A percentile compares a stretch with the other conserved stretches of the same genome.
Evolutionary conservation across 176 grass and related monocot genomes (phyloP).

Genomic region (Oropetium thomaeum): DNA sequence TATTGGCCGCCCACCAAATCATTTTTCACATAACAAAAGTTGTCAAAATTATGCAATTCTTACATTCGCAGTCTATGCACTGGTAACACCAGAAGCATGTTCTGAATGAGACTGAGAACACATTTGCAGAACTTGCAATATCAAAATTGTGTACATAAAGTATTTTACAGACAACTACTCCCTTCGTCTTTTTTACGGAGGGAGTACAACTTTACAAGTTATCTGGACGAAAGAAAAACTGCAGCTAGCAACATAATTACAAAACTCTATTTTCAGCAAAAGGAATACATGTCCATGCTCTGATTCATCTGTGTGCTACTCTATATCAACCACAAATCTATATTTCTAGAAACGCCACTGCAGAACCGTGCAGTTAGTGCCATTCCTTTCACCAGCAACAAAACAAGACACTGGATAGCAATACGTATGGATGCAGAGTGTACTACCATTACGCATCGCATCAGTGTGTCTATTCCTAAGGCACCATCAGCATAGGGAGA

Average conservation of each 20-base stretch:
- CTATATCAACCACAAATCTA: conserved; percentile 5
- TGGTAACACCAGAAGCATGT: not conserved
- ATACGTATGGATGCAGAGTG: conserved; percentile 25
- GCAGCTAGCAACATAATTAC: not conserved
- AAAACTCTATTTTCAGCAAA: not conserved
- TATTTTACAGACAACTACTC: conserved; percentile 12
- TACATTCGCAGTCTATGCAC: conserved; percentile 6
- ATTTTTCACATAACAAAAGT: not conserved
- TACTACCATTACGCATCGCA: conserved; percentile 18
- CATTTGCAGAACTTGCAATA: not conserved
- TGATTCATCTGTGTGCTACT: conserved; percentile 1
- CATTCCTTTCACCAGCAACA: conserved; percentile 31
- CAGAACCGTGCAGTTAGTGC: conserved; percentile 2
- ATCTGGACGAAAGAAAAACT: not conserved
- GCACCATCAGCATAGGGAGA: conserved; percentile 16
- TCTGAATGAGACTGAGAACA: conserved; percentile 4
- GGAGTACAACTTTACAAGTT: conserved; percentile 20
- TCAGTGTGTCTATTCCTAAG: conserved; percentile 26
- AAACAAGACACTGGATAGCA: conserved; percentile 28
- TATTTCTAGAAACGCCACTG: conserved; percentile 13
- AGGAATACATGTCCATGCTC: conserved; percentile 13
- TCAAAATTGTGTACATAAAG: not conserved
- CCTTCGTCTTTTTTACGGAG: no score
- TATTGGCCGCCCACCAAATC: not conserved
- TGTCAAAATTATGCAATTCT: not conserved